Percentiles rank a stretch among this genome's conserved stretches.
Evolutionary conservation across 1,139 yeast species (phyloP).

Genomic region (Protomyces gravidus): DNA sequence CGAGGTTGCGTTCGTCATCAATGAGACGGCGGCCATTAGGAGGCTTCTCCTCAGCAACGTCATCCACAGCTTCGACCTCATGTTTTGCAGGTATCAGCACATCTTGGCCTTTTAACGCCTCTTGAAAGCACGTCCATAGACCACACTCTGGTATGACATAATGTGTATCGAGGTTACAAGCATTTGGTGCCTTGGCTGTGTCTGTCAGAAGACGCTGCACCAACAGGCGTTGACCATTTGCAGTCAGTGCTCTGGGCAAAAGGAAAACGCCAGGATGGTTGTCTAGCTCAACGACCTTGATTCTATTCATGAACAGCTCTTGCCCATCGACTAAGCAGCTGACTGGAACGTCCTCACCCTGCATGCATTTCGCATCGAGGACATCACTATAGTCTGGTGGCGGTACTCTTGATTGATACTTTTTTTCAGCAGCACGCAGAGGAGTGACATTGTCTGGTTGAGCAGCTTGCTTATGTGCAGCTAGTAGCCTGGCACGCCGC

Average conservation of each 20-base stretch:
- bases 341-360: neutral
- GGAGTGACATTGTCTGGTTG: neutral
- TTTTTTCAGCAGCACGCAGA: constrained; percentile 12
- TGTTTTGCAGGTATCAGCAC: neutral
- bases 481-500: neutral
- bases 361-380: neutral
- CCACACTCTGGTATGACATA: constrained; percentile 5
- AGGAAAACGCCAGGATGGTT: constrained; percentile 15
- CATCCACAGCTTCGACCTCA: neutral
- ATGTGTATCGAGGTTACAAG: constrained; percentile 18
- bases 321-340: neutral
- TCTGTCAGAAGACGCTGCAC: constrained; percentile 7
- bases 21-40: neutral
- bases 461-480: neutral
- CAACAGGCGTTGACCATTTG: constrained; percentile 3
- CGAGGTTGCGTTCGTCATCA: neutral
- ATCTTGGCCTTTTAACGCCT: neutral
- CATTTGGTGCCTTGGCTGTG: constrained; percentile 9
- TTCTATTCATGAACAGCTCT: neutral
- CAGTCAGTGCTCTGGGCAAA: constrained; percentile 4
- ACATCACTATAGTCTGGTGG: constrained; percentile 16
- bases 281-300: neutral
- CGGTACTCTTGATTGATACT: constrained; percentile 11
- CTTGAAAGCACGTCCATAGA: constrained; percentile 7
- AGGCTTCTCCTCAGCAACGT: neutral